Conservation (phyloP, 768 basidiomycete genomes). For the Panus rudis region DNA sequence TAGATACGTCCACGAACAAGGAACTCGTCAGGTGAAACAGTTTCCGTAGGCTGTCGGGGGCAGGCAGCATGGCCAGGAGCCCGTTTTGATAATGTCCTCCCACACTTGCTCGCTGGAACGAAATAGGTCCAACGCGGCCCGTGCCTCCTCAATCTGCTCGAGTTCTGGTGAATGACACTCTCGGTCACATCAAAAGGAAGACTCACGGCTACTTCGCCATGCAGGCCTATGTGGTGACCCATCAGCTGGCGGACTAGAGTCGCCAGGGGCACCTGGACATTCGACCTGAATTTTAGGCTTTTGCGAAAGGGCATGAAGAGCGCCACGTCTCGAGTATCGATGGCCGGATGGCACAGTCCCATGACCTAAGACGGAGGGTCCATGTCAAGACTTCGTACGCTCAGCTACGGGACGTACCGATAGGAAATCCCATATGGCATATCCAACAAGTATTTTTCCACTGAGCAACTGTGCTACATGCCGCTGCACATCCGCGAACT, state of each 20-base stretch:
- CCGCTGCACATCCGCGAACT: constrained; percentile 41
- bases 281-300: constrained; percentile 30
- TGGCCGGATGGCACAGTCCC: constrained; percentile 42
- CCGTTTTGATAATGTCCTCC: constrained; percentile 36
- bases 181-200: not conserved
- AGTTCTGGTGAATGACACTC: constrained; percentile 4
- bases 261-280: constrained; percentile 28
- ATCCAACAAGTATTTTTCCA: constrained; percentile 49
- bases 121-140: constrained; percentile 46
- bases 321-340: constrained; percentile 49
- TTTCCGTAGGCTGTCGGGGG: constrained; percentile 18
- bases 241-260: constrained; percentile 40
- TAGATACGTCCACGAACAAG: no score
- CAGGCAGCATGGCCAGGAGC: constrained; percentile 45
- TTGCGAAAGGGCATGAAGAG: constrained; percentile 44
- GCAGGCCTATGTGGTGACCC: constrained; percentile 36
- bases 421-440: constrained; percentile 46
- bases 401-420: constrained; percentile 31
- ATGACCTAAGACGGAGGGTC: constrained; percentile 31
- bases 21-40: constrained; percentile 21
- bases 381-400: not conserved
- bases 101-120: constrained; percentile 43
- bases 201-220: constrained; percentile 35
- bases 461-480: constrained; percentile 35
- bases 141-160: constrained; percentile 37